Base-by-base conservation (phyloP, 176 grass and related monocot species). In the Bolboschoenus planiculmis region DNA sequence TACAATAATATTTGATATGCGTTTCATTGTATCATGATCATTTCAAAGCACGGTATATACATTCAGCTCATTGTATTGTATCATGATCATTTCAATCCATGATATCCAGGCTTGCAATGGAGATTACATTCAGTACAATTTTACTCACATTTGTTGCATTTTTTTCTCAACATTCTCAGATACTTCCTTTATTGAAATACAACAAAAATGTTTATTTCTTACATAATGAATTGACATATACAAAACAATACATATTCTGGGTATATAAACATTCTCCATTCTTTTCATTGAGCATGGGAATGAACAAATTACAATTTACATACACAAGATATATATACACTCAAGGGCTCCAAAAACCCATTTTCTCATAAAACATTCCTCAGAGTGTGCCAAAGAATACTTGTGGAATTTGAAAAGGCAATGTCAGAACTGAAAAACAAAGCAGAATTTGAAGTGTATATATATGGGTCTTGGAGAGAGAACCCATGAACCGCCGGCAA, bases 351-450 rank as follows among this genome's bases (percentile, higher is more conserved):
- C 34, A 27, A 81, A 18, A 72, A 79, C 58, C 57, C 56, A 7
- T 21, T 34, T 65, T 63, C 33, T 82, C 40, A 82, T 44, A 82
- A 46, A 64, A 82, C 36, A 44, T 64, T 80, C 33, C 30, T 58
- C 59, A 82, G 79, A 44, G 57, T 62, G 79, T 82, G 59, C 35
- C 56, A 84, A 76, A 84, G 67, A 33, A 16, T 39, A 48, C 31
- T 30, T 7, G 16, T 93, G 29, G 79, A 33, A 13, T 88, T 98
- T 18, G 83, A 87, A 68, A 87, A 91, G 42, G 72, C 81, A 26
- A 98, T 63, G 74, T 98, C 96, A 59, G 92, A 98, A 81, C 96
- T 91, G 80, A 98, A 79, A 15, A 84, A 83, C 58, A 98, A 53
- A n/a, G 84, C 55, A 44, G 87, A 79, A 71, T 86, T 21, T 40